Evolutionary conservation across 2,329 filamentous ascomycete genomes (phyloP).

Genomic region (Fonsecaea pedrosoi): DNA sequence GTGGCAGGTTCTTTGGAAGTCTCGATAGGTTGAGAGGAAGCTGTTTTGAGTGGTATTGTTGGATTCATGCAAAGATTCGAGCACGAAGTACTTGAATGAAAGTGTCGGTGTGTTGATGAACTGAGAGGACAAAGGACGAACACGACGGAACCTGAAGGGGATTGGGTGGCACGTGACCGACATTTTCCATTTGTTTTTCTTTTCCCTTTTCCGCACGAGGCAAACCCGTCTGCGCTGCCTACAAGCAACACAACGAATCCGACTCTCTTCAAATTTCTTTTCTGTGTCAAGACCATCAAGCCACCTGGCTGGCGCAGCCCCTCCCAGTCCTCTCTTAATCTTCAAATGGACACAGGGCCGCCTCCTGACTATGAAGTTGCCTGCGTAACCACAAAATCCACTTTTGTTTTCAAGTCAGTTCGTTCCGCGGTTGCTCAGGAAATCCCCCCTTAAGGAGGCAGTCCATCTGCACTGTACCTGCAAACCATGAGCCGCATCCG

Average conservation of each 20-base stretch:
- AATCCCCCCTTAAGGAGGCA: background rate
- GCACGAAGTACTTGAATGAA: background rate
- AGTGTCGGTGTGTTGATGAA: background rate
- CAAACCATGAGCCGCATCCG: background rate
- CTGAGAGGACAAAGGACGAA: background rate
- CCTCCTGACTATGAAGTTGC: background rate
- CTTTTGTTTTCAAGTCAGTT: background rate
- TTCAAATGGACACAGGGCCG: background rate
- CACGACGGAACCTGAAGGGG: background rate
- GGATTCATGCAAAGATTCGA: background rate
- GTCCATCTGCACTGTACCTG: background rate
- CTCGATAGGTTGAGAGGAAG: background rate
- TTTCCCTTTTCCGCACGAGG: background rate
- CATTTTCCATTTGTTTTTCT: background rate
- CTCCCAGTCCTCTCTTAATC: background rate
- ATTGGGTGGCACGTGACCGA: background rate
- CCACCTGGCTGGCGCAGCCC: background rate
- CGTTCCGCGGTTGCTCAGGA: background rate
- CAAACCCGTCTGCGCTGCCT: background rate
- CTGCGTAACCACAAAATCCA: background rate
- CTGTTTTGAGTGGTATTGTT: background rate
- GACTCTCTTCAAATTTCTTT: background rate
- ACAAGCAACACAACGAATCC: background rate
- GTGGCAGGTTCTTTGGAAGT: background rate
- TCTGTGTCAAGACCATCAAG: background rate